Base-by-base conservation (phyloP, 441 rosid species). In the Codiaeum variegatum region DNA sequence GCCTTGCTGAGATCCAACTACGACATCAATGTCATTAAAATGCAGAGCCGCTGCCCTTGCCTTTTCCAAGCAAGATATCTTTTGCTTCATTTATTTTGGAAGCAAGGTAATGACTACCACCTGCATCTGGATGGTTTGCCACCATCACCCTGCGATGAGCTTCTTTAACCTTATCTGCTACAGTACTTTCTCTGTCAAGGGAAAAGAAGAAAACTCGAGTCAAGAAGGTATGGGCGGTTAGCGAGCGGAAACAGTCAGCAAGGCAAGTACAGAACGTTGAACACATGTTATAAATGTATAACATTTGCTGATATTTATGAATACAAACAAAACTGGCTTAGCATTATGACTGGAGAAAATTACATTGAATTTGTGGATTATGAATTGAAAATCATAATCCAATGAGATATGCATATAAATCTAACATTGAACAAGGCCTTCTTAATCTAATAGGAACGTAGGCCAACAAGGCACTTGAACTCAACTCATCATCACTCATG, bases 101-200 rank as follows among this genome's bases (percentile, higher is more conserved):
- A 2, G 91, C 89, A 19, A 90, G 70, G 82, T 84, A 90, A 85
- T 88, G 90, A 75, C 94, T 86, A 47, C 94, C 94, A 7, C 94
- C 91, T 54, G 88, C 87, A 80, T 88, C 92, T 29, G 92, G 94
- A 82, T 86, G 94, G 79, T 88, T 88, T 66, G 92, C 92, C 10
- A 86, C 86, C 92, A 88, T 88, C 46, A 90, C 87, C 71, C 72
- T 86, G 74, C 87, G 67, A 73, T 90, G 89, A 34, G 92, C 91
- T 83, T 86, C 92, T 79, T 81, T 85, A 47, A 90, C 86, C 62
- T 86, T 85, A 32, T 85, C 88, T 1, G 77, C 59, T 6, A 88
- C 28, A 36, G 83, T 87, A 36, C 67, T 85, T 72, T 86, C 90
- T 79, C 91, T 88, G 75, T 26, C 10, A 64, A 18, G 15, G 13